These are phyloP conservation scores for Podospora didyma DNA, from an alignment of 495 filamentous ascomycete species.

Conservation along the genomic window DNA sequence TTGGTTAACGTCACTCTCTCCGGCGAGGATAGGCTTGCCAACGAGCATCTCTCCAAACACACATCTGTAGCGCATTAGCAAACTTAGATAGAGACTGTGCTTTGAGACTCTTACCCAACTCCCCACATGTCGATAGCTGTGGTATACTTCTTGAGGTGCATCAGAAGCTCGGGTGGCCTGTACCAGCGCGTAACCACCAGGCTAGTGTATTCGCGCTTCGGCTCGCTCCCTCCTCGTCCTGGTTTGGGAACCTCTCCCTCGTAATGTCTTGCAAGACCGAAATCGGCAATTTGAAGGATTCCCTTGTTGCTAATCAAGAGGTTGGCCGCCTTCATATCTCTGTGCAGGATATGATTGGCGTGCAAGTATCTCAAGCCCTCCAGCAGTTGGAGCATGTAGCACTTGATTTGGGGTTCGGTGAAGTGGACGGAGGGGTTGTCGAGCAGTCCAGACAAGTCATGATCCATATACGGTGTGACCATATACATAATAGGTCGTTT, in stretches of 20 bases:
- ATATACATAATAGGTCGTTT: slow-evolving; percentile 93
- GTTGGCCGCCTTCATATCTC: slow-evolving; percentile 99
- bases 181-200: slow-evolving; percentile 98
- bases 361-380: slow-evolving; percentile 88
- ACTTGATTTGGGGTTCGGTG: slow-evolving; percentile 89
- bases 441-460: slow-evolving; percentile 91
- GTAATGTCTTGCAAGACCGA: slow-evolving; percentile 90
- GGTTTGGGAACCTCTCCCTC: slow-evolving; percentile 77
- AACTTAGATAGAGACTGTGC: not conserved
- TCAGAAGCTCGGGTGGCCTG: slow-evolving; percentile 85
- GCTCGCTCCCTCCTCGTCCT: slow-evolving; percentile 79
- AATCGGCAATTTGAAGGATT: slow-evolving; percentile 94
- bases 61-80: slow-evolving; percentile 53
- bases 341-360: slow-evolving; percentile 82
- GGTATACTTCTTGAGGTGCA: slow-evolving; percentile 84
- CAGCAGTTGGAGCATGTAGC: slow-evolving; percentile 92
- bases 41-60: slow-evolving; percentile 99
- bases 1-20: slow-evolving; percentile 85
- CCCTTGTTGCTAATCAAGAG: slow-evolving; percentile 93
- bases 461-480: slow-evolving; percentile 98
- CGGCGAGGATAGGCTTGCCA: slow-evolving; percentile 86
- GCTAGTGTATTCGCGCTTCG: slow-evolving; percentile 85
- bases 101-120: slow-evolving; percentile 65
- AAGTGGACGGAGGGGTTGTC: slow-evolving; percentile 90
- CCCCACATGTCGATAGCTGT: slow-evolving; percentile 98